Evolutionary conservation across 140 eudicot species (phyloP).

Genomic region (Artemisia princeps): DNA sequence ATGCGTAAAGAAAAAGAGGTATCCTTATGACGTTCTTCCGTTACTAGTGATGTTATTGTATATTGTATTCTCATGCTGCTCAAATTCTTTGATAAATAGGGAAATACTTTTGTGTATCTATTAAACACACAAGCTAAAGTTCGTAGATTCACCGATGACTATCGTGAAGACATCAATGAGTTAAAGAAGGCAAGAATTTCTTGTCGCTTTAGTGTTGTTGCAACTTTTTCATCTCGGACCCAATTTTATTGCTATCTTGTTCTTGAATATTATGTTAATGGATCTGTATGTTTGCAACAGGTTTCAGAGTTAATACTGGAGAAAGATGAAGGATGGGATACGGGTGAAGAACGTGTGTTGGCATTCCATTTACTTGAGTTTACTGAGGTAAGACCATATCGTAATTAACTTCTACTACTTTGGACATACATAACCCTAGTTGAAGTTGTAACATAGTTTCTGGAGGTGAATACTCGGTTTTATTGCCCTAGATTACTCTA

Average conservation of each 20-base stretch:
- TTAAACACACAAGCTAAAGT: neutral
- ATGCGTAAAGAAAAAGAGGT: neutral
- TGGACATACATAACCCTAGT: neutral
- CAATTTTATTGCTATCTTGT: too few relatives aligned
- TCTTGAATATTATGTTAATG: too few relatives aligned
- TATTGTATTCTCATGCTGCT: neutral
- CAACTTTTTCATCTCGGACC: too few relatives aligned
- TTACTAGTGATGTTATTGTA: neutral
- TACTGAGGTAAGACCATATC: constrained; percentile 1
- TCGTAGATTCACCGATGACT: neutral
- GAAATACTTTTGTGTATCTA: neutral
- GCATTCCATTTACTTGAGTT: neutral
- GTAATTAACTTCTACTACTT: neutral
- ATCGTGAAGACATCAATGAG: neutral
- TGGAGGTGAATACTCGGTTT: neutral
- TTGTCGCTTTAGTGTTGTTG: neutral
- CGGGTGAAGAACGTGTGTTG: too few relatives aligned
- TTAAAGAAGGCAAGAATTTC: neutral
- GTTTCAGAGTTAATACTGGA: too few relatives aligned
- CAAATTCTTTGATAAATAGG: neutral
- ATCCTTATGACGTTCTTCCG: neutral
- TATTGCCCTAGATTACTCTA: neutral
- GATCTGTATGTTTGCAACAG: too few relatives aligned
- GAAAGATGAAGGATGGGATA: too few relatives aligned
- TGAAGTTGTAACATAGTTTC: neutral